Conservation (phyloP, 148 eudicot genomes). For the Selenicereus undatus region DNA sequence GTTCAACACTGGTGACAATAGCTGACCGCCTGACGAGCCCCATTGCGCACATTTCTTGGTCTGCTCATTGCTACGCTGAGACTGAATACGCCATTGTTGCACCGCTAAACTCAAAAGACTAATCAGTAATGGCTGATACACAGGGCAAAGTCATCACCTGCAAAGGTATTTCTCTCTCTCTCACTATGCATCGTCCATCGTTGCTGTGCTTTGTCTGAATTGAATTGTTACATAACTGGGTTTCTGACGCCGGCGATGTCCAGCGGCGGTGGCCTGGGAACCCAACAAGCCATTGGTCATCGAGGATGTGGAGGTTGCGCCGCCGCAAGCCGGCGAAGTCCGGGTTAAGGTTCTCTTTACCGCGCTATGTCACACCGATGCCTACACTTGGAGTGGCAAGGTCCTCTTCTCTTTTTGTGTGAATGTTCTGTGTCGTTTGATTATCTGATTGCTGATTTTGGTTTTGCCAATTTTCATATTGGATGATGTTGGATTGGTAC, state of each 20-base stretch:
- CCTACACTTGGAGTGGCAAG: conserved; percentile 99
- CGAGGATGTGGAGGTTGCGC: conserved; percentile 93
- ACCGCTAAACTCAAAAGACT: conserved; percentile 29
- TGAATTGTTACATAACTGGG: not conserved
- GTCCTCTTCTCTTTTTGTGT: conserved; percentile 22
- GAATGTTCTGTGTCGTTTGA: too few species aligned
- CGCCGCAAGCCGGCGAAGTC: conserved; percentile 97
- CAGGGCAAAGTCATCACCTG: conserved; percentile 93
- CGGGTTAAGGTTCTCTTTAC: conserved; percentile 76
- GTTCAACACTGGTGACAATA: too few species aligned
- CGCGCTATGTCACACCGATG: conserved; percentile 98
- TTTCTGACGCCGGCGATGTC: not conserved
- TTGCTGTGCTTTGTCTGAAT: not conserved
- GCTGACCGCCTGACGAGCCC: not conserved
- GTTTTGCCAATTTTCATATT: not conserved
- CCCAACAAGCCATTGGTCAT: conserved; percentile 82
- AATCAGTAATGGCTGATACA: conserved; percentile 18
- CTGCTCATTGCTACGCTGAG: not conserved
- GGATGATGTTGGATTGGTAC: not conserved
- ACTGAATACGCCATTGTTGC: not conserved
- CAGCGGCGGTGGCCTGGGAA: conserved; percentile 99
- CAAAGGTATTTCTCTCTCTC: conserved; percentile 65
- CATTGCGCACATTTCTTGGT: not conserved
- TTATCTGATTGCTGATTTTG: not conserved
- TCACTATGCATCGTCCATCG: not conserved